A percentile compares a stretch with the other conserved stretches of the same genome.
Conservation (phyloP, 176 grass and related monocot genomes). For the Cymbopogon citratus region DNA sequence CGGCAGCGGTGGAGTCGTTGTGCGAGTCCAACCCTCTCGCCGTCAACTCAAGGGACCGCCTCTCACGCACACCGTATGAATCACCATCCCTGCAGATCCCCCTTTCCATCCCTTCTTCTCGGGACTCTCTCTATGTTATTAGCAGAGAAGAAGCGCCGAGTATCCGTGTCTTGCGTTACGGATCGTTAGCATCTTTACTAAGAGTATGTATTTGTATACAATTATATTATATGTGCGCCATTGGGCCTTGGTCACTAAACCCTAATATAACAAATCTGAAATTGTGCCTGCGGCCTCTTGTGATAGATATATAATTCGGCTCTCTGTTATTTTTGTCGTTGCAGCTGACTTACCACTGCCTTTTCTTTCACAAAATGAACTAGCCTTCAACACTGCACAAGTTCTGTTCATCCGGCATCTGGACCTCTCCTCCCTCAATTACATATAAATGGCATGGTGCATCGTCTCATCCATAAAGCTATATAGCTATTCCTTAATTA, state of each 20-base stretch:
- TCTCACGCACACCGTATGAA: constrained; percentile 42
- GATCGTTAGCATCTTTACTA: not conserved
- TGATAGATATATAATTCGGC: not conserved
- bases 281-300: not conserved
- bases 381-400: not conserved
- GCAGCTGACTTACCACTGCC: not conserved
- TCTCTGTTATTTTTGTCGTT: not conserved
- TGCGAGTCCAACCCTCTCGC: constrained; percentile 42
- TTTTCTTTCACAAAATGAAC: constrained; percentile 6
- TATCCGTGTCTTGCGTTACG: not conserved
- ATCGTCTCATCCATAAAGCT: not conserved
- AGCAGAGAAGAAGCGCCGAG: not conserved
- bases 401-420: not conserved
- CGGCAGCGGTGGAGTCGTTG: constrained; percentile 22
- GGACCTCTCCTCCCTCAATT: not conserved
- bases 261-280: not conserved
- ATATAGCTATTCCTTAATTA: not conserved
- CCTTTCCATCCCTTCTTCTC: not conserved
- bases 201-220: not conserved
- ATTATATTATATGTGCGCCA: not conserved
- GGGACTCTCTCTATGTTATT: not conserved
- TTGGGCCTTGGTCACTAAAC: not conserved
- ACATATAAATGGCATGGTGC: not conserved
- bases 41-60: constrained; percentile 46
- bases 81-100: not conserved